Conservation (phyloP, 2,329 filamentous ascomycete genomes). For the Hymenoscyphus occultus region DNA sequence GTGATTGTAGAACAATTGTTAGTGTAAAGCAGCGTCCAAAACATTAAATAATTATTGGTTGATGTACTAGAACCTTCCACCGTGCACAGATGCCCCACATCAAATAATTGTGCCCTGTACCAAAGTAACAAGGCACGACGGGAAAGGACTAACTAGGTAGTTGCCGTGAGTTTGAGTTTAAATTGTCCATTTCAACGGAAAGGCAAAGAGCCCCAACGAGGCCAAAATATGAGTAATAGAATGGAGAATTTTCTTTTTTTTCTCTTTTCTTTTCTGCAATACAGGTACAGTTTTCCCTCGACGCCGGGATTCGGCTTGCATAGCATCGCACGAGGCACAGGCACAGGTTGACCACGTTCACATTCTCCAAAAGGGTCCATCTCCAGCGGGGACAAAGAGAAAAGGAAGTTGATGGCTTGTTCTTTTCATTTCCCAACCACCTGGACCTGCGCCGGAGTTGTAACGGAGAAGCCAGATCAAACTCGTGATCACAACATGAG, state of each 20-base stretch:
- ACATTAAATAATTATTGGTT: no score
- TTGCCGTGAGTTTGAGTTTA: not conserved
- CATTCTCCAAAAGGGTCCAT: not conserved
- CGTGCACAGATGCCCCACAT: no score
- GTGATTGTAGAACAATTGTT: no score
- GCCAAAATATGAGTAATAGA: slow-evolving; percentile 2
- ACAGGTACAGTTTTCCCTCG: not conserved
- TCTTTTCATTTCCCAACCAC: not conserved
- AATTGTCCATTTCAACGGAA: not conserved
- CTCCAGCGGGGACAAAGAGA: not conserved
- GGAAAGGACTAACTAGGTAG: not conserved
- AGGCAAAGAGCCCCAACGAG: not conserved
- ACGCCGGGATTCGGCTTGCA: not conserved
- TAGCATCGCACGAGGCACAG: not conserved
- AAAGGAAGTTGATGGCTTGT: not conserved
- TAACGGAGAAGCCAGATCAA: slow-evolving; percentile 6
- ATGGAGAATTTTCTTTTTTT: not conserved
- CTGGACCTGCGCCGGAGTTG: not conserved
- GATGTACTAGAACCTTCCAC: no score
- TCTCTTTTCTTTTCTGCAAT: not conserved
- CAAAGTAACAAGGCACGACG: not conserved
- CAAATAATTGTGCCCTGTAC: no score
- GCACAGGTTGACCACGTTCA: not conserved
- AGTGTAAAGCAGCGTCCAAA: no score
- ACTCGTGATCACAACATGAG: slow-evolving; percentile 3